Percentiles rank a stretch among this genome's conserved stretches.
Conservation (phyloP, 2,329 filamentous ascomycete genomes). For the Arthroderma uncinatum region DNA sequence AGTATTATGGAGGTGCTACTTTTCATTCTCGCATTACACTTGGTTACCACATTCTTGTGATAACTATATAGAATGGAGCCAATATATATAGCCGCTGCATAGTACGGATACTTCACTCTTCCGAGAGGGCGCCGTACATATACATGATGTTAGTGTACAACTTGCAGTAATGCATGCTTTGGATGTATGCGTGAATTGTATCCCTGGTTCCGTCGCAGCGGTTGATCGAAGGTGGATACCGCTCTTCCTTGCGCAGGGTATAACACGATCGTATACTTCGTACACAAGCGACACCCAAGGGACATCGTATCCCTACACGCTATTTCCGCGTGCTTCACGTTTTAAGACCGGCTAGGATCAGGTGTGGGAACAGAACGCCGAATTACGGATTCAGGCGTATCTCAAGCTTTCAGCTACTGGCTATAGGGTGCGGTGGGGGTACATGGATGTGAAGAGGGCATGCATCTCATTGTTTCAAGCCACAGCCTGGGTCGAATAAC, state of each 20-base stretch:
- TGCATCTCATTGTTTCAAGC: background rate
- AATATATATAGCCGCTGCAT: background rate
- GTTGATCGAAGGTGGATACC: slow-evolving; percentile 3
- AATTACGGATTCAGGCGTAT: background rate
- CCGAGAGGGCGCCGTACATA: background rate
- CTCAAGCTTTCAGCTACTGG: background rate
- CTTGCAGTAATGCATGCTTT: background rate
- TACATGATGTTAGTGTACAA: background rate
- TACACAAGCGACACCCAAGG: background rate
- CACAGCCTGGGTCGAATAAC: background rate
- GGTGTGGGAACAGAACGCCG: background rate
- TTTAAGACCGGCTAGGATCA: background rate
- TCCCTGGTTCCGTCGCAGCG: background rate
- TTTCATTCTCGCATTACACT: background rate
- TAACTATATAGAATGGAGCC: slow-evolving; percentile 4
- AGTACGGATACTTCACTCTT: background rate
- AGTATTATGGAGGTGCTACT: background rate
- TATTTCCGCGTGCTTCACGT: background rate
- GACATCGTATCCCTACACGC: background rate
- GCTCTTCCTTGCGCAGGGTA: background rate
- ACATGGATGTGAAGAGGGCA: background rate
- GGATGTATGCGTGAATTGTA: background rate
- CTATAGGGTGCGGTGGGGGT: background rate
- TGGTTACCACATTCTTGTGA: background rate
- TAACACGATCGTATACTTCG: background rate